Percentiles rank a stretch among this genome's conserved stretches.
Evolutionary conservation across 2,329 filamentous ascomycete species (phyloP).

Genomic region (Apiospora marii): DNA sequence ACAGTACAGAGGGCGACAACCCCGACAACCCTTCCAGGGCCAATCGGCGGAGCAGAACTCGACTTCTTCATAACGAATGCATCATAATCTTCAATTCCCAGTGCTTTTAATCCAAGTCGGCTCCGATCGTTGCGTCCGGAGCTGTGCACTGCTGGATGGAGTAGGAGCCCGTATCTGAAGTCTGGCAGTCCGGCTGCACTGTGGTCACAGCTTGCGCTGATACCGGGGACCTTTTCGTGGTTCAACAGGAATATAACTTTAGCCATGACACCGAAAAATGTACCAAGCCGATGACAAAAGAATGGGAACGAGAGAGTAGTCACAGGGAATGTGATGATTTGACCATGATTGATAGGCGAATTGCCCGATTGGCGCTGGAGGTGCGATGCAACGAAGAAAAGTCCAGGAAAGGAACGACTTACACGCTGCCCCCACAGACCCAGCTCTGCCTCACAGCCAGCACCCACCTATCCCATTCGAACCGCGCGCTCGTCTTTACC

Average conservation of each 20-base stretch:
- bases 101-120: not conserved
- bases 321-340: not conserved
- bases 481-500: conserved; percentile 8
- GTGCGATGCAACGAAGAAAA: not conserved
- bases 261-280: not conserved
- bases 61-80: not conserved
- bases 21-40: not conserved
- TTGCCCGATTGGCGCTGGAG: not conserved
- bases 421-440: conserved; percentile 5
- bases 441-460: conserved; percentile 8
- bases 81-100: too few relatives aligned
- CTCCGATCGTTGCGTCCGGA: not conserved
- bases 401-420: not conserved
- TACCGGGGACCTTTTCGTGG: not conserved
- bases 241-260: not conserved
- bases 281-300: not conserved
- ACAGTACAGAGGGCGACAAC: not conserved
- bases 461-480: not conserved
- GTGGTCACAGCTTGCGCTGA: not conserved
- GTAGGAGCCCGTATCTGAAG: not conserved
- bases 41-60: not conserved
- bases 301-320: not conserved
- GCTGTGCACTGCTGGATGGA: conserved; percentile 4
- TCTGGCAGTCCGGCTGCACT: not conserved
- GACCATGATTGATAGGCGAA: too few relatives aligned